Evolutionary conservation across 73 alveolate genomes (phyloP), one percentile per base, ranked within the genome.

Genomic region (Paramecium primaurelia): DNA sequence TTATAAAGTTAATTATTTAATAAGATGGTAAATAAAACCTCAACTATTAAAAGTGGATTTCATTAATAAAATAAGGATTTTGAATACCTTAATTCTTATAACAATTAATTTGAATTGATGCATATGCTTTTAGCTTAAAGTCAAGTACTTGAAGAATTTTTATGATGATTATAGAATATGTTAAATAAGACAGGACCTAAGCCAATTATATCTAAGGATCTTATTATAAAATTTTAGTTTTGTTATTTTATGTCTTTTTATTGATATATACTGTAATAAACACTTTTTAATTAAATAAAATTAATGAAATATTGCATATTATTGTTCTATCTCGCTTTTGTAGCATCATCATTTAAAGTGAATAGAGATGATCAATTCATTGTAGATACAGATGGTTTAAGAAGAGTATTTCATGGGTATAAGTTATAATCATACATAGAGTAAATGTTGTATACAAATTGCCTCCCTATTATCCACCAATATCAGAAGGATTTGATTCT

Each of bases 401-500:
- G 42, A 42, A 37, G 89, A 77, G 89, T 77, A 38, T 77, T 34
- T 77, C 89, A 77, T 77, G 89, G 89, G 89, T 77, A 77, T 30
- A 10, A 0, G 0, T 77, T 1, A 38, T 38, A 20, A 14, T 36
- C 95, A 93, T 75, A 30, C 95, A 93, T 44, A 97, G 98, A 2
- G 97, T 95, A 51, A 96, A 96, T 64, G 97, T 95, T 18, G 99
- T 96, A 8, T 93, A 89, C 30, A 97, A 96, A 89, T 93, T 93
- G 16, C 92, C 92, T 58, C 99, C 99, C 5, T 88, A 36, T 51
- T 97, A 95, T 80, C 95, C 97, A 28, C 98, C 98, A 58, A 77
- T 88, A n/a, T 92, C 93, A 60, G 97, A 94, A 51, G 92, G 69
- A 10, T 97, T 97, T 92, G 98, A 97, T 92, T 98, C 99, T 26